phyloP scores from a whole-genome alignment of 192 early-diverging fungal species.

The Mortierella antarctica region DNA sequence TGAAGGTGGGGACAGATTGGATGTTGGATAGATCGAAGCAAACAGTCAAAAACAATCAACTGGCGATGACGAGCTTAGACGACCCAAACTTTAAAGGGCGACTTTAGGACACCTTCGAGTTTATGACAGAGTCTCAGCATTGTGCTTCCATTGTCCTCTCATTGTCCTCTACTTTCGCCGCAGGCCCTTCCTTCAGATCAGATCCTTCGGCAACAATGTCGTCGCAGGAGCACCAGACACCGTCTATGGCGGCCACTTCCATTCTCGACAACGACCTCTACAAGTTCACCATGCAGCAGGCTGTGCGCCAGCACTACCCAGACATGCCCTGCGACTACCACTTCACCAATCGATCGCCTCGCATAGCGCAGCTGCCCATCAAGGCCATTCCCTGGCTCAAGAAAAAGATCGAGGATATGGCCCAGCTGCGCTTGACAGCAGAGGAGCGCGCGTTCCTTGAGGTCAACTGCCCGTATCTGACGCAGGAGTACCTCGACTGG shows the following conservation, averaged over 20 bases:
- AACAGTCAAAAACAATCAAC: too few relatives aligned
- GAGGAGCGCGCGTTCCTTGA: slow-evolving; percentile 59
- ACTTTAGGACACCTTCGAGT: too few relatives aligned
- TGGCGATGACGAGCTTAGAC: too few relatives aligned
- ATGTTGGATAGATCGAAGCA: too few relatives aligned
- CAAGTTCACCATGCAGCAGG: slow-evolving; percentile 88
- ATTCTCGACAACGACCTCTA: slow-evolving; percentile 88
- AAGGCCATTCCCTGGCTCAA: slow-evolving; percentile 32
- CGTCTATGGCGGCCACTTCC: slow-evolving; percentile 48
- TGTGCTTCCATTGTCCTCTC: too few relatives aligned
- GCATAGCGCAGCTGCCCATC: slow-evolving; percentile 7
- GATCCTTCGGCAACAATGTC: too few relatives aligned
- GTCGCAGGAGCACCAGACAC: not conserved
- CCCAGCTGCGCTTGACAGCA: slow-evolving; percentile 50
- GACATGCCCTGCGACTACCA: slow-evolving; percentile 66
- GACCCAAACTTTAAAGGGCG: too few relatives aligned
- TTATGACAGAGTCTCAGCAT: too few relatives aligned
- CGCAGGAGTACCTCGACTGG: slow-evolving; percentile 67
- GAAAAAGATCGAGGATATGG: slow-evolving; percentile 56
- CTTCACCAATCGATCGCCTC: slow-evolving; percentile 72
- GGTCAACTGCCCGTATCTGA: slow-evolving; percentile 63
- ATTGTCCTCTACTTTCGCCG: too few relatives aligned
- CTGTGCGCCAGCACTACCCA: slow-evolving; percentile 76
- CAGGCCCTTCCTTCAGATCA: too few relatives aligned
- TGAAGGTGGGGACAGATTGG: too few relatives aligned